Conservation (phyloP, 805 yeast species). For the Pichia exigua region DNA sequence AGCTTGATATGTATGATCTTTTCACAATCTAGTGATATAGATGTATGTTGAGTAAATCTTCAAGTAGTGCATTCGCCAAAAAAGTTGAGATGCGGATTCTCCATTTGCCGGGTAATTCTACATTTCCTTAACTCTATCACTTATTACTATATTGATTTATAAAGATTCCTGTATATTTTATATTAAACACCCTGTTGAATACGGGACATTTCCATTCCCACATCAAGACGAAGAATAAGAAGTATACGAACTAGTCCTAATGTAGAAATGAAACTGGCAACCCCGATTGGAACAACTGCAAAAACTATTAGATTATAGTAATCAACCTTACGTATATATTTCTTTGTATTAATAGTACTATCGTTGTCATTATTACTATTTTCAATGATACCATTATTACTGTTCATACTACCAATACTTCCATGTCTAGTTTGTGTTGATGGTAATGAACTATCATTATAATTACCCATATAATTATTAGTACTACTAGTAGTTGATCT, state of each 20-base stretch:
- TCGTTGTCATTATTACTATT: too few species aligned
- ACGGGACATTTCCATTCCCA: slow-evolving; percentile 23
- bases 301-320: slow-evolving; percentile 84
- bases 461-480: not conserved
- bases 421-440: not conserved
- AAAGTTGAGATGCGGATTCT: too few species aligned
- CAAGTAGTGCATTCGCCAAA: not conserved
- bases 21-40: not conserved
- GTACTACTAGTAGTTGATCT: not conserved
- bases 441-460: not conserved
- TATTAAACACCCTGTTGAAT: slow-evolving; percentile 1
- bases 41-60: not conserved
- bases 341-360: not conserved
- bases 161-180: too few species aligned
- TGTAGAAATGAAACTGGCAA: slow-evolving; percentile 92
- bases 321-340: slow-evolving; percentile 39
- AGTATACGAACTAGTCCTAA: slow-evolving; percentile 69
- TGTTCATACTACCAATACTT: not conserved
- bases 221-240: slow-evolving; percentile 64
- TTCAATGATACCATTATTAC: slow-evolving; percentile 1
- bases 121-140: not conserved
- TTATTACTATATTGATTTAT: not conserved
- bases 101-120: not conserved
- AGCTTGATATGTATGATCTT: not conserved
- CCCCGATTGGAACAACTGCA: slow-evolving; percentile 96